Conservation (phyloP, 768 basidiomycete species). For the Macrolepiota fuliginosa region DNA sequence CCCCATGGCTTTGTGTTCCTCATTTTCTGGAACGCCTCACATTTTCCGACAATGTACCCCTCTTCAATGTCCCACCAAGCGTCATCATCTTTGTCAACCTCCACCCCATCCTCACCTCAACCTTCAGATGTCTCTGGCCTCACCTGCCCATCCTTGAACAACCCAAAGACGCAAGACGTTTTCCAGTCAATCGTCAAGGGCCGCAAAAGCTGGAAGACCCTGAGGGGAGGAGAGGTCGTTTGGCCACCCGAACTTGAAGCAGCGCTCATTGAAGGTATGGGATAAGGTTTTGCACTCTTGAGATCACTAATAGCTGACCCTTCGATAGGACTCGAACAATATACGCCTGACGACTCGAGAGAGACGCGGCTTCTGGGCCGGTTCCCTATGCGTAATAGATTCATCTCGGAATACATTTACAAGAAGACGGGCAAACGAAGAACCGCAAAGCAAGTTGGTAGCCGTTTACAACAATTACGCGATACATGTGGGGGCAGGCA, state of each 20-base stretch:
- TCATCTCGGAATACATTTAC: conserved; percentile 77
- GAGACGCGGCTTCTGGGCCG: conserved; percentile 72
- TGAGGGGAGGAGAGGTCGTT: conserved; percentile 70
- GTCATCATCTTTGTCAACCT: neutral
- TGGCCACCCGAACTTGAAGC: conserved; percentile 82
- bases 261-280: conserved; percentile 68
- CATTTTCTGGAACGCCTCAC: neutral
- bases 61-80: neutral
- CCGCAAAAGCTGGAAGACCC: conserved; percentile 75
- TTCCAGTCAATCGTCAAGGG: conserved; percentile 65
- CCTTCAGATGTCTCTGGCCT: neutral
- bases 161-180: conserved; percentile 49
- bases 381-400: conserved; percentile 77
- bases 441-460: conserved; percentile 79
- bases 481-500: conserved; percentile 72
- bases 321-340: conserved; percentile 61
- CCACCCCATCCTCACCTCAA: neutral
- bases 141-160: conserved; percentile 19
- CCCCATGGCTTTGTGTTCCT: neutral
- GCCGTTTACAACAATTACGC: conserved; percentile 74
- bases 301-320: neutral
- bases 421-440: conserved; percentile 66
- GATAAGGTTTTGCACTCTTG: conserved; percentile 2
- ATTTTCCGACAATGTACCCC: conserved; percentile 3
- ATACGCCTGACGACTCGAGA: conserved; percentile 69